Evolutionary conservation across 2,329 filamentous ascomycete species (phyloP).

Genomic region (Purpureocillium lavendulum): DNA sequence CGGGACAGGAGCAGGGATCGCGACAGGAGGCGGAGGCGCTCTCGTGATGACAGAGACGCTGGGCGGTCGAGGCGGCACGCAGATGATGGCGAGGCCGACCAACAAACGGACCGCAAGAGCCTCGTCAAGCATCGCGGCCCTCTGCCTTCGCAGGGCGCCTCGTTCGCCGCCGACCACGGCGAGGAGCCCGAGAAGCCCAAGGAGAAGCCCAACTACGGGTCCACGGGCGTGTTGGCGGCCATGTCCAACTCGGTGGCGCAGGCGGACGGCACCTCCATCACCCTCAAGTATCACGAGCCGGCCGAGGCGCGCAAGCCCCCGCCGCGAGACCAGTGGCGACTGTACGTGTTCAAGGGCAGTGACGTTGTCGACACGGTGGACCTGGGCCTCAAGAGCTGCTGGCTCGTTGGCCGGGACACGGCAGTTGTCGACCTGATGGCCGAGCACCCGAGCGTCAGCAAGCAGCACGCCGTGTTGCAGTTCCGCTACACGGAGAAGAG

Average conservation of each 20-base stretch:
- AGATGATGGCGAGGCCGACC: conserved; percentile 9
- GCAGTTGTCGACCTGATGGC: conserved; percentile 75
- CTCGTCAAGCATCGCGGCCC: conserved; percentile 33
- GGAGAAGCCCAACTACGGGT: conserved; percentile 80
- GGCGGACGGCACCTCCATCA: conserved; percentile 63
- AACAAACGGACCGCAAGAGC: conserved; percentile 15
- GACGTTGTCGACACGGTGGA: conserved; percentile 77
- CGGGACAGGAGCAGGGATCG: conserved; percentile 7
- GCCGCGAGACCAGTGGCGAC: conserved; percentile 69
- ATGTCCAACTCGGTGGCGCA: conserved; percentile 74
- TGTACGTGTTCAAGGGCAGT: conserved; percentile 85
- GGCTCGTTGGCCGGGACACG: conserved; percentile 77
- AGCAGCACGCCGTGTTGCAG: conserved; percentile 92
- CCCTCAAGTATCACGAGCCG: conserved; percentile 94
- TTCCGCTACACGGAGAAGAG: conserved; percentile 78
- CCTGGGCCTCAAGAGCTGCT: conserved; percentile 70
- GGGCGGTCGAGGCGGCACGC: conserved; percentile 14
- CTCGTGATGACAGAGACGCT: conserved; percentile 21
- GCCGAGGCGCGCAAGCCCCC: conserved; percentile 85
- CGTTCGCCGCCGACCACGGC: conserved; percentile 48
- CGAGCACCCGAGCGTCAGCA: conserved; percentile 87
- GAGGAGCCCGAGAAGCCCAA: conserved; percentile 50
- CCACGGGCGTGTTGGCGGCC: conserved; percentile 74
- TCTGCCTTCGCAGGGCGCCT: conserved; percentile 50
- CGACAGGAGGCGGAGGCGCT: conserved; percentile 19